A percentile compares a stretch with the other conserved stretches of the same genome.
Conservation (phyloP, 768 basidiomycete species). For the Dentipellis fragilis region DNA sequence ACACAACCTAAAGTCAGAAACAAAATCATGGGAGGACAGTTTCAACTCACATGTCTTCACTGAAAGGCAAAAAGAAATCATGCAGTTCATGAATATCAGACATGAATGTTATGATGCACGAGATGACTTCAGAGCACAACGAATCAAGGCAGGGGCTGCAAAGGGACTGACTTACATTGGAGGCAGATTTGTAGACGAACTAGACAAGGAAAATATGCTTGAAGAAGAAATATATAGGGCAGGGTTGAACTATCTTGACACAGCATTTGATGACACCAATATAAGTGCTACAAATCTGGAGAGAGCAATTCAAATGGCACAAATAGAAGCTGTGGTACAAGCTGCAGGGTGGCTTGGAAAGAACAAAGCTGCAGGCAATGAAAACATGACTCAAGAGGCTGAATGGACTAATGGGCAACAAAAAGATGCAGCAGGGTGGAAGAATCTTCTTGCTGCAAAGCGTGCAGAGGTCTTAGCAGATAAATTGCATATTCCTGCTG, state of each 20-base stretch:
- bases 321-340: background rate
- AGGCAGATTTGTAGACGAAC: background rate
- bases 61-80: slow-evolving; percentile 9
- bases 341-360: too few species aligned
- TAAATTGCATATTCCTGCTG: too few species aligned
- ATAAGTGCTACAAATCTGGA: background rate
- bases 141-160: background rate
- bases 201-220: background rate
- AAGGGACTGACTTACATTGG: background rate
- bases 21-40: slow-evolving; percentile 17
- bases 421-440: background rate
- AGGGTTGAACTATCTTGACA: background rate
- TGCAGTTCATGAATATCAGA: slow-evolving; percentile 23
- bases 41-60: slow-evolving; percentile 15
- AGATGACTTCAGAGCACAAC: slow-evolving; percentile 22
- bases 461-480: background rate
- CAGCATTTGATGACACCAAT: background rate
- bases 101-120: slow-evolving; percentile 28
- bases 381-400: too few species aligned
- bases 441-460: background rate
- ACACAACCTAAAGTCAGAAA: background rate
- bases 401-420: too few species aligned
- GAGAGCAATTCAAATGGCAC: background rate
- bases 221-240: background rate
- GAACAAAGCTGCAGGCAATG: too few species aligned